Evolutionary conservation across 805 yeast species (phyloP).

Genomic region (Starmera dryadoides): DNA sequence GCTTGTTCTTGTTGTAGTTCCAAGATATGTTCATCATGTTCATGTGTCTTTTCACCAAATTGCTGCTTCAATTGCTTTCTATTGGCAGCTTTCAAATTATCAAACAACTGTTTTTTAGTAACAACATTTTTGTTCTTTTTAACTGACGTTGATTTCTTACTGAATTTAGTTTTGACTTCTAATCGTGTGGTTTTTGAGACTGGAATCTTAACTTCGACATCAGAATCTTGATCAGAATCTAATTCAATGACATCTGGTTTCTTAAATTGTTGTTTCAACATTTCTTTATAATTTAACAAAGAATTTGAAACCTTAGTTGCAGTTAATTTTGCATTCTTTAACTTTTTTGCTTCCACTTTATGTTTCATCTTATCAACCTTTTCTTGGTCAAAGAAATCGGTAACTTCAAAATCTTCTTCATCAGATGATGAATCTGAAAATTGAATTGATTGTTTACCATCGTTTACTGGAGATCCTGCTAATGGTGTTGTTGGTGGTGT

Average conservation of each 20-base stretch:
- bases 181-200: constrained; percentile 27
- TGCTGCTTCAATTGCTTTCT: constrained; percentile 45
- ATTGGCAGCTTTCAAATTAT: constrained; percentile 34
- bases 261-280: constrained; percentile 2
- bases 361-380: neutral
- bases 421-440: constrained; percentile 5
- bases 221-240: constrained; percentile 12
- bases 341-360: neutral
- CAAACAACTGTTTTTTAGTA: constrained; percentile 25
- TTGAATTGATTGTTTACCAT: constrained; percentile 1
- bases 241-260: neutral
- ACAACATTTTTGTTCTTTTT: constrained; percentile 5
- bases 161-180: constrained; percentile 26
- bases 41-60: constrained; percentile 39
- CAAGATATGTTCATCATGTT: constrained; percentile 28
- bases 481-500: constrained; percentile 9
- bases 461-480: constrained; percentile 2
- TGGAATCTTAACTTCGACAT: constrained; percentile 14
- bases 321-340: neutral
- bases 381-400: constrained; percentile 2
- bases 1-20: constrained; percentile 14
- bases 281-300: neutral
- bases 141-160: constrained; percentile 13
- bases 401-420: constrained; percentile 7
- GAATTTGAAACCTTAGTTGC: neutral